phyloP scores from a whole-genome alignment of 768 basidiomycete genomes.

The Sporobolomyces roseus region DNA sequence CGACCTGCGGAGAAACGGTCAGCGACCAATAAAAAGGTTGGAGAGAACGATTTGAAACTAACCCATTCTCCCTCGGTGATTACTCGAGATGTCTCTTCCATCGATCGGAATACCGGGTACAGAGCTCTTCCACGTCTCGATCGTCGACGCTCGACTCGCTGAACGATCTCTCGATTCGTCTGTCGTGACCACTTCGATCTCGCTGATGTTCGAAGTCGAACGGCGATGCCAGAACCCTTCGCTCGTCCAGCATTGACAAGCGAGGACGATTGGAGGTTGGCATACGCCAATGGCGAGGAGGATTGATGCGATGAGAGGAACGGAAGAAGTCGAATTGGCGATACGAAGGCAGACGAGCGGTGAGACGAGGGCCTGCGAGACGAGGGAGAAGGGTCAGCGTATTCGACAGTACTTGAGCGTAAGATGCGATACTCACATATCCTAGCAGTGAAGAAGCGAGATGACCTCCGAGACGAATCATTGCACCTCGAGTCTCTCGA shows the following conservation, averaged over 20 bases:
- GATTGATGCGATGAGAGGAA: slow-evolving; percentile 2
- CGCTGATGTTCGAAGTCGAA: slow-evolving; percentile 5
- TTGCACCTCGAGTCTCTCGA: slow-evolving; percentile 23
- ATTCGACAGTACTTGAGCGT: not conserved
- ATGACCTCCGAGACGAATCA: slow-evolving; percentile 36
- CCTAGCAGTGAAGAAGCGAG: slow-evolving; percentile 2
- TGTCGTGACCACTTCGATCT: not conserved
- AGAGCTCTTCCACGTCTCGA: not conserved
- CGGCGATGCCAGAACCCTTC: slow-evolving; percentile 36
- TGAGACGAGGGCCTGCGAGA: slow-evolving; percentile 21
- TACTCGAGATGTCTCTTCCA: slow-evolving; percentile 8
- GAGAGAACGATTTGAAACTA: not conserved
- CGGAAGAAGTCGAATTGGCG: not conserved
- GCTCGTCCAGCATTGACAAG: slow-evolving; percentile 19
- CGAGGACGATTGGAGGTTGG: slow-evolving; percentile 24
- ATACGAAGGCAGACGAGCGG: slow-evolving; percentile 29
- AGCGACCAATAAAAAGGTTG: no score
- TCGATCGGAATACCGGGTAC: slow-evolving; percentile 16
- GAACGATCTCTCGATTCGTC: not conserved
- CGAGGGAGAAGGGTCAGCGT: not conserved
- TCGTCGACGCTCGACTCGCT: slow-evolving; percentile 11
- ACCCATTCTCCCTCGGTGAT: slow-evolving; percentile 15
- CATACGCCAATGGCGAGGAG: slow-evolving; percentile 30
- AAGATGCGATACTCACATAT: slow-evolving; percentile 11
- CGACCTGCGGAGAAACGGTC: slow-evolving; percentile 20